Evolutionary conservation across 345 rosid genomes (phyloP), one percentile per base, ranked within the genome.

Genomic region (Acer yangbiense): DNA sequence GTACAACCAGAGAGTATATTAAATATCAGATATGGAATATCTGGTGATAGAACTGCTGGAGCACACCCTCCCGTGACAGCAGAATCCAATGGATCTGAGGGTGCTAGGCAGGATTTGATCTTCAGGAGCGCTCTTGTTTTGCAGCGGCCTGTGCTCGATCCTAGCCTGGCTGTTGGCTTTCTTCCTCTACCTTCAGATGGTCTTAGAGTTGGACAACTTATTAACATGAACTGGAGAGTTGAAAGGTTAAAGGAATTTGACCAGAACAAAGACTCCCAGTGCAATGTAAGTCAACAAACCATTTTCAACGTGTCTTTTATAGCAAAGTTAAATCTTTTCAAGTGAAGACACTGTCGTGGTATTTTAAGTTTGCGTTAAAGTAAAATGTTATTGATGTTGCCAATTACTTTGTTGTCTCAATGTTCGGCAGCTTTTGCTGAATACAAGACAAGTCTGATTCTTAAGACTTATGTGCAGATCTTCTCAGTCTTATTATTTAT

Each of bases 131-230:
- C 90, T 63, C 84, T 96, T 76, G 82, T 87, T 68, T 79, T 93
- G 83, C 96, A 94, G 79, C 94, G 88, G 80, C 99, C 97, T 72
- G 95, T 92, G 57, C 98, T 96, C 82, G 96, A 94, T 76, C 99
- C 97, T 54, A 86, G 93, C 86, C 85, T 96, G 27, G 93, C 99
- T 69, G 92, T 96, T 81, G 98, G 98, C 65, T 96, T 96, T 80
- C 90, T 96, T 74, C 88, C 97, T 70, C 94, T 96, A 83, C 87
- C 94, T 77, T 89, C 95, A 27, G 85, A 80, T 78, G 89, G 94
- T 65, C 94, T 96, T 79, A 88, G 94, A 85, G 97, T 94, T 57
- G 99, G 99, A 74, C 91, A 92, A 83, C 97, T 92, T 74, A 83
- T 92, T 81, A 83, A 88, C 76, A 85, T 92, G 89, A 89, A 91